Evolutionary conservation across 2,329 filamentous ascomycete genomes (phyloP).

Genomic region (Ceratocystis papillata): DNA sequence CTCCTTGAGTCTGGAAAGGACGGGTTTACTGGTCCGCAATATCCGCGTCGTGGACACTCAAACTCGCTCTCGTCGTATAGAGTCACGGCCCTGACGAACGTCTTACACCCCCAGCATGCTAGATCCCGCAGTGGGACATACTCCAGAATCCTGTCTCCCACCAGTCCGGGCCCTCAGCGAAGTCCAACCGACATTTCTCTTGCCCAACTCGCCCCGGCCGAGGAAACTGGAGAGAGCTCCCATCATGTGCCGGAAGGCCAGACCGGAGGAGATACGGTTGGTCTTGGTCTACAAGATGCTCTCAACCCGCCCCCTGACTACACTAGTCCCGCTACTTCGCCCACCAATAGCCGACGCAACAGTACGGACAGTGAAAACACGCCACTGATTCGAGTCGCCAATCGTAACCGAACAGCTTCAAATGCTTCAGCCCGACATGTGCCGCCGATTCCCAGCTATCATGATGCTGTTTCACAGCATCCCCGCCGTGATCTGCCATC

Average conservation of each 20-base stretch:
- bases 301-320: conserved; percentile 61
- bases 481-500: conserved; percentile 15
- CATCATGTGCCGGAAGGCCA: conserved; percentile 31
- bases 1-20: conserved; percentile 76
- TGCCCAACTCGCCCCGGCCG: conserved; percentile 63
- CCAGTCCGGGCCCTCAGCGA: conserved; percentile 77
- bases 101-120: conserved; percentile 51
- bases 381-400: conserved; percentile 42
- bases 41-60: conserved; percentile 33
- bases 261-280: conserved; percentile 29
- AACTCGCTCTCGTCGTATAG: conserved; percentile 33
- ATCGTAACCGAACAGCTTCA: conserved; percentile 43
- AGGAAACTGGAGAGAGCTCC: conserved; percentile 63
- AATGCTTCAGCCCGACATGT: conserved; percentile 34
- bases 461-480: conserved; percentile 55
- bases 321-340: conserved; percentile 53
- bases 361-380: conserved; percentile 48
- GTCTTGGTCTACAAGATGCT: conserved; percentile 43
- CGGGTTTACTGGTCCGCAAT: conserved; percentile 31
- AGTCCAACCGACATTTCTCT: conserved; percentile 95
- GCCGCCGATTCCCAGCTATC: conserved; percentile 74
- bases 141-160: conserved; percentile 56
- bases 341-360: conserved; percentile 44
- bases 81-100: conserved; percentile 34
- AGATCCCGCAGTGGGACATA: conserved; percentile 70